A percentile compares a stretch with the other conserved stretches of the same genome.
These are phyloP conservation scores for Dipteronia dyeriana DNA, from an alignment of 345 rosid species.

Conservation along the genomic window DNA sequence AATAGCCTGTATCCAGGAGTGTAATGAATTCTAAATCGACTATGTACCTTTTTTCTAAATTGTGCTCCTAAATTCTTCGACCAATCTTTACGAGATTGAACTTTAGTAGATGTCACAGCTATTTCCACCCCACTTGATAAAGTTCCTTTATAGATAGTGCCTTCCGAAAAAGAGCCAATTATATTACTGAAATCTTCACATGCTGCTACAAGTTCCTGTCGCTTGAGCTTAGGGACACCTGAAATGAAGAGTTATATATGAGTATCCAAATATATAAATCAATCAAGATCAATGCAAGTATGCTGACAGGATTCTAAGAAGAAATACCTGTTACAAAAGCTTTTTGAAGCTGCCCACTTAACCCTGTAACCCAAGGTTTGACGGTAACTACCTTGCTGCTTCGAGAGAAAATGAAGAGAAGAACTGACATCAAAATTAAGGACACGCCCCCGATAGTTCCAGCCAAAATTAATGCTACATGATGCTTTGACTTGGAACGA, in stretches of 20 bases:
- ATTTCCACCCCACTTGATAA: slow-evolving; percentile 89
- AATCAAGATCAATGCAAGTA: neutral
- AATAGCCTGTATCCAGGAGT: neutral
- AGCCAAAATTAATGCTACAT: slow-evolving; percentile 28
- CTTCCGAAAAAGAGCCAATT: slow-evolving; percentile 69
- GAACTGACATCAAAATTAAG: slow-evolving; percentile 37
- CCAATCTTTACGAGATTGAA: slow-evolving; percentile 63
- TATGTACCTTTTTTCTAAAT: slow-evolving; percentile 73
- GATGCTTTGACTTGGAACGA: slow-evolving; percentile 33
- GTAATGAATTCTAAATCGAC: neutral
- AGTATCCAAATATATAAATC: slow-evolving; percentile 1
- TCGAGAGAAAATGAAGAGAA: slow-evolving; percentile 45
- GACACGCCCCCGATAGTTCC: slow-evolving; percentile 47
- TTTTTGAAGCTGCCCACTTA: slow-evolving; percentile 88
- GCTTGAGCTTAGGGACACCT: slow-evolving; percentile 82
- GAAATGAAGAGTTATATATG: slow-evolving; percentile 26
- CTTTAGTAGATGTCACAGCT: slow-evolving; percentile 61
- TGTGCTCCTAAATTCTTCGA: slow-evolving; percentile 66
- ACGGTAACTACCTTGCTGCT: slow-evolving; percentile 69
- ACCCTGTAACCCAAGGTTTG: slow-evolving; percentile 86
- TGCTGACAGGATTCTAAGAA: neutral
- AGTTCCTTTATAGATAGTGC: slow-evolving; percentile 85
- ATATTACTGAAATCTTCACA: slow-evolving; percentile 98
- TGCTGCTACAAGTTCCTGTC: slow-evolving; percentile 84
- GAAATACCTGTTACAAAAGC: slow-evolving; percentile 71